Percentiles rank a stretch among this genome's conserved stretches.
Evolutionary conservation across 352 stramenopile species (phyloP).

Genomic region (Phytopythium ostracodes): DNA sequence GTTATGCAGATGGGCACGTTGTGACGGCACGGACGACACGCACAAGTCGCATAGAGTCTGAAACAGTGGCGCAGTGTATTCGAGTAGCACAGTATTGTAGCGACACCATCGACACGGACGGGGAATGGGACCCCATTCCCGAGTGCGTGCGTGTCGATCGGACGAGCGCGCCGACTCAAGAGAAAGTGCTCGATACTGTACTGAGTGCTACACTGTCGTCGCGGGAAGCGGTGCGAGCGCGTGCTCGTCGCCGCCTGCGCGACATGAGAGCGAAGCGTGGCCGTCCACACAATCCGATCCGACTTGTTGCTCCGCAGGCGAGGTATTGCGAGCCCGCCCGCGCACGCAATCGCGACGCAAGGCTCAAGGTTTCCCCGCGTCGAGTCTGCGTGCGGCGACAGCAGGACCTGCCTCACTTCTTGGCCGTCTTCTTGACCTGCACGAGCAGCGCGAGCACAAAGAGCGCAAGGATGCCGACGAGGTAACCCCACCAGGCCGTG

Average conservation of each 20-base stretch:
- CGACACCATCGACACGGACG: too few relatives aligned
- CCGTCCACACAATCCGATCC: not conserved
- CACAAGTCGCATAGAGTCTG: not conserved
- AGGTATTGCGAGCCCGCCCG: not conserved
- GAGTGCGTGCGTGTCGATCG: slow-evolving; percentile 4
- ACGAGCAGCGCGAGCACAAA: slow-evolving; percentile 39
- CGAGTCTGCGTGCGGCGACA: too few relatives aligned
- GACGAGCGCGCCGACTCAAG: slow-evolving; percentile 5
- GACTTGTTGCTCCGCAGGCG: not conserved
- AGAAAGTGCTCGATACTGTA: not conserved
- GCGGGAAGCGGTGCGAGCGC: too few relatives aligned
- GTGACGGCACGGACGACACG: not conserved
- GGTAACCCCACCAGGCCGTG: slow-evolving; percentile 49
- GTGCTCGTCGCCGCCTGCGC: not conserved
- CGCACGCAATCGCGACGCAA: too few relatives aligned
- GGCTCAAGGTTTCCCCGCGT: slow-evolving; percentile 1
- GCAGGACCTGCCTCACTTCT: slow-evolving; percentile 14
- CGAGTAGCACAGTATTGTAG: too few relatives aligned
- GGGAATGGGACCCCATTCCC: not conserved
- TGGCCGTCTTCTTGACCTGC: slow-evolving; percentile 54
- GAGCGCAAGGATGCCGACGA: slow-evolving; percentile 35
- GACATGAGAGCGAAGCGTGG: not conserved
- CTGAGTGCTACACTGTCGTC: not conserved
- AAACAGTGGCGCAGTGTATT: too few relatives aligned
- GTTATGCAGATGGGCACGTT: not conserved